phyloP scores from a whole-genome alignment of 768 basidiomycete genomes.

The Dacryopinax spathularia region DNA sequence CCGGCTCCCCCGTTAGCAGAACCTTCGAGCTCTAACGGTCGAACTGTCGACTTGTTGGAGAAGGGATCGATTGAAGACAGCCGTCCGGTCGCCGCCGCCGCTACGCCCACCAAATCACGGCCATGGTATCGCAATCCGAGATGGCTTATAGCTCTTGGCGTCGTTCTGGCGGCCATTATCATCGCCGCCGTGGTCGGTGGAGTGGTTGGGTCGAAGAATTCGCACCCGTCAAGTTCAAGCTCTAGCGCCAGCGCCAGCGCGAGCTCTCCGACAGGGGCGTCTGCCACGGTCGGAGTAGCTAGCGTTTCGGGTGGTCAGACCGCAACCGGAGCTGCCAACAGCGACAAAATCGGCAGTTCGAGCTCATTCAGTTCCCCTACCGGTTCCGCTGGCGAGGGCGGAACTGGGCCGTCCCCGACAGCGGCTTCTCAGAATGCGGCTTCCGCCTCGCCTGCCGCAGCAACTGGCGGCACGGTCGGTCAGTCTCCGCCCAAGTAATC shows the following conservation, averaged over 20 bases:
- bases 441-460: too few species aligned
- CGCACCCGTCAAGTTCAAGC: too few species aligned
- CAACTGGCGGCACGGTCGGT: too few species aligned
- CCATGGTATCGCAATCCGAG: conserved; percentile 11
- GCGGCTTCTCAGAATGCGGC: too few species aligned
- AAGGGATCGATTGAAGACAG: neutral
- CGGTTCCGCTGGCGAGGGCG: conserved; percentile 14
- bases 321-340: conserved; percentile 8
- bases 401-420: too few species aligned
- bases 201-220: conserved; percentile 41
- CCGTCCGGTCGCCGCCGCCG: neutral
- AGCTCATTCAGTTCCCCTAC: conserved; percentile 10
- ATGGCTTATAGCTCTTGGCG: conserved; percentile 31
- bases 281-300: conserved; percentile 7
- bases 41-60: neutral
- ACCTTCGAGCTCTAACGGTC: neutral
- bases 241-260: conserved; percentile 19
- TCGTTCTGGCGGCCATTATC: conserved; percentile 29
- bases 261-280: conserved; percentile 6
- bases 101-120: neutral
- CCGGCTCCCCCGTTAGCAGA: neutral
- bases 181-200: conserved; percentile 44
- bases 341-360: conserved; percentile 9
- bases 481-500: too few species aligned
- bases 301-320: too few species aligned